Evolutionary conservation across 768 basidiomycete genomes (phyloP).

Genomic region (Leccinum aurantiacum): DNA sequence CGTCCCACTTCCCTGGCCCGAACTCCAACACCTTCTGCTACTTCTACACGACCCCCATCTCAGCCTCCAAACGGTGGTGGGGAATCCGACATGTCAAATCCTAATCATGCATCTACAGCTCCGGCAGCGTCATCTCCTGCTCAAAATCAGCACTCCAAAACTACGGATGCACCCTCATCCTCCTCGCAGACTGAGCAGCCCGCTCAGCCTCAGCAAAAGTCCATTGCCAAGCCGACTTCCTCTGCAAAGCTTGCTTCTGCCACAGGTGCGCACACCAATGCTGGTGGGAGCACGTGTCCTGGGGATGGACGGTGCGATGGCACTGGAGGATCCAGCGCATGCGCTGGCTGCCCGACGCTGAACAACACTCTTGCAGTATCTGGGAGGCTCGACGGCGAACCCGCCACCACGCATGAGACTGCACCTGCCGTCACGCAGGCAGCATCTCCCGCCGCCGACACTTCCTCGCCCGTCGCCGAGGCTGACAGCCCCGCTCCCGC

Average conservation of each 20-base stretch:
- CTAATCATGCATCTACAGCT: conserved; percentile 36
- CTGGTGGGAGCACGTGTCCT: conserved; percentile 78
- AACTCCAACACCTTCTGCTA: conserved; percentile 35
- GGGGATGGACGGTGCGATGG: conserved; percentile 98
- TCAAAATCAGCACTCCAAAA: conserved; percentile 34
- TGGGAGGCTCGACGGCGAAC: conserved; percentile 41
- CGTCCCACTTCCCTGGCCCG: conserved; percentile 62
- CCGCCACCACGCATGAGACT: conserved; percentile 25
- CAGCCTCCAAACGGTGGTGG: conserved; percentile 35
- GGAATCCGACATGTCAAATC: conserved; percentile 38
- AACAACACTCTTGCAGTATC: conserved; percentile 73
- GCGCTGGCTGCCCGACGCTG: conserved; percentile 94
- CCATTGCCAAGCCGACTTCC: conserved; percentile 25
- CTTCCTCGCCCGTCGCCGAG: conserved; percentile 35
- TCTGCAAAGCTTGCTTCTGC: conserved; percentile 28
- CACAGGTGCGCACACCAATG: conserved; percentile 33
- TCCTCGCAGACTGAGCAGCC: conserved; percentile 28
- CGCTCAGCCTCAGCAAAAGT: conserved; percentile 27
- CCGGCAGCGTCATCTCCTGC: conserved; percentile 26
- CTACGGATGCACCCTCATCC: conserved; percentile 30
- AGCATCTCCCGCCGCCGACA: conserved; percentile 33
- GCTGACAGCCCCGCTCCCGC: conserved; percentile 30
- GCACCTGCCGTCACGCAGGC: conserved; percentile 15
- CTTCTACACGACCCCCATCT: conserved; percentile 33
- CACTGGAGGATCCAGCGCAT: conserved; percentile 90